phyloP scores from a whole-genome alignment of 805 yeast species.

The Kazachstania kunashirensis region DNA sequence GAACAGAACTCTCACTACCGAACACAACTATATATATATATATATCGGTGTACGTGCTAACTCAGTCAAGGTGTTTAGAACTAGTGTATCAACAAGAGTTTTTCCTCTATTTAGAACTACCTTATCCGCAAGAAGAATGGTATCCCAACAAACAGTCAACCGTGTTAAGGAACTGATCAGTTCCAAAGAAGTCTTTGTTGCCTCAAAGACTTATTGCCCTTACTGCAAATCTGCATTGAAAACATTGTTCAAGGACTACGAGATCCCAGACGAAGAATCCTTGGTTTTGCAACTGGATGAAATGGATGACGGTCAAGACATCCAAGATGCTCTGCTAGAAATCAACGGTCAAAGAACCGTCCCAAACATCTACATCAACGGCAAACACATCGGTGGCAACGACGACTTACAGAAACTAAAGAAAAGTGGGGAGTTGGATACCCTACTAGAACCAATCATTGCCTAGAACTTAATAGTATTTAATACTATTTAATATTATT shows the following conservation, averaged over 20 bases:
- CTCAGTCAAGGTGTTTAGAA: too few relatives aligned
- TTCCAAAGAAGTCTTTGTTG: conserved; percentile 62
- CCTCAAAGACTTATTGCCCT: conserved; percentile 73
- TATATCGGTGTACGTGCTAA: too few relatives aligned
- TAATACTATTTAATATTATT: too few relatives aligned
- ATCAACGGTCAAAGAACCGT: conserved; percentile 88
- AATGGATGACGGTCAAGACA: conserved; percentile 64
- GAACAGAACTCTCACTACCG: too few relatives aligned
- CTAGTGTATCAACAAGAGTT: too few relatives aligned
- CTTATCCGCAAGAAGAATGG: conserved; percentile 32
- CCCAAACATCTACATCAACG: conserved; percentile 83
- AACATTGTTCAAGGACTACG: conserved; percentile 32
- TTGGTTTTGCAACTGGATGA: conserved; percentile 36
- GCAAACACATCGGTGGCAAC: conserved; percentile 93
- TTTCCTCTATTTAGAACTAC: neutral
- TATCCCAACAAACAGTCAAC: conserved; percentile 45
- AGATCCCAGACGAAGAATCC: conserved; percentile 36
- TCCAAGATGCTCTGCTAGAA: conserved; percentile 68
- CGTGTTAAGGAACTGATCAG: conserved; percentile 58
- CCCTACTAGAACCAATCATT: conserved; percentile 27
- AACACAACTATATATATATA: too few relatives aligned
- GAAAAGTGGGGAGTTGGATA: conserved; percentile 49
- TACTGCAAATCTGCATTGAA: conserved; percentile 42
- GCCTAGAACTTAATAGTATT: too few relatives aligned
- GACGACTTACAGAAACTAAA: conserved; percentile 72